Evolutionary conservation across 2,329 filamentous ascomycete genomes (phyloP), one percentile per base, ranked within the genome.

Genomic region (Talaromyces sp.): DNA sequence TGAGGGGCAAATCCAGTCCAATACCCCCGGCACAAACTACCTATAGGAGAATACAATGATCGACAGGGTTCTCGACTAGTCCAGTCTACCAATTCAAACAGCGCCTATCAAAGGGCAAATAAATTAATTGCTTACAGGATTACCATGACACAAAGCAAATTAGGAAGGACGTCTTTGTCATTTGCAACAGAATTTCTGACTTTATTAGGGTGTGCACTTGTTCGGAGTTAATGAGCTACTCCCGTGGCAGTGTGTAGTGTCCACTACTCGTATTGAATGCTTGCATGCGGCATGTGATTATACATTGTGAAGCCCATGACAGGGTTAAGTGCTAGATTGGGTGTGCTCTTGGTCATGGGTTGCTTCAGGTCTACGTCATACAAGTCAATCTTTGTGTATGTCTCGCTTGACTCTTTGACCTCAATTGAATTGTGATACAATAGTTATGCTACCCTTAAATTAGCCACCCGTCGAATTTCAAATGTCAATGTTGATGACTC

Each of bases 1-100:
- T 47, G 47, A 27, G 47, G 52, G 33, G 33, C 33, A 39, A 19
- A 22, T 47, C 47, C 31, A 43, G 27, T 27, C 45, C 11, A 13
- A 39, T 17, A 39, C 17, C 35, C 31, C 31, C 31, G 50, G 31
- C 50, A 10, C 10, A 13, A 54, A 54, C 17, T 35, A 54, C 50
- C 50, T 54, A 54, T 54, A 22, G 31, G 50, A 54, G 31, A 54
- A 54, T 54, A 54, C 50, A 35, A 35, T 33, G 50, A 35, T 54
- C 49, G 27, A 54, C 49, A 54, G 49, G 27, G 49, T 31, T 35
- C 17, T 33, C 50, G 13, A 39, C 52, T 37, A 56, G 31, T 15
- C 45, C 33, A 37, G 3, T 56, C 33, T 37, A 56, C n/a, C n/a
- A 35, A 2, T 11, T 22, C 5, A 19, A 37, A 25, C 31, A 25